Evolutionary conservation across 2,329 filamentous ascomycete species (phyloP).

Genomic region (Phialophora verrucosa): DNA sequence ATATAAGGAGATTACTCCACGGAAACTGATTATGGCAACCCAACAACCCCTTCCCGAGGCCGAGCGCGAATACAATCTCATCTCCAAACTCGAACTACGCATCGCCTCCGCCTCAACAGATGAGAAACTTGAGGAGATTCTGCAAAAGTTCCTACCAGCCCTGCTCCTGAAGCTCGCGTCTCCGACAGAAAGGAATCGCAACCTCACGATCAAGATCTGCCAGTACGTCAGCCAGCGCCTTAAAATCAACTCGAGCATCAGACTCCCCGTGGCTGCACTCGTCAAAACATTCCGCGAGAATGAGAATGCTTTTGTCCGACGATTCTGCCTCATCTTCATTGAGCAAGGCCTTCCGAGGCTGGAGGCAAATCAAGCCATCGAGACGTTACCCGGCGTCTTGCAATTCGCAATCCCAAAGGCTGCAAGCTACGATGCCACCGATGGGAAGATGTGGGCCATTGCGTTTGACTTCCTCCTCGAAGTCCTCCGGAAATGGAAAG

Average conservation of each 20-base stretch:
- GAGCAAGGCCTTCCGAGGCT: constrained; percentile 77
- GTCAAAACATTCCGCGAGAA: constrained; percentile 88
- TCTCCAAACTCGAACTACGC: constrained; percentile 83
- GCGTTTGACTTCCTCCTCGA: constrained; percentile 85
- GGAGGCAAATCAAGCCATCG: constrained; percentile 66
- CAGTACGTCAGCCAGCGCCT: constrained; percentile 73
- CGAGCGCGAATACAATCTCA: constrained; percentile 77
- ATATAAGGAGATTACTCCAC: neutral
- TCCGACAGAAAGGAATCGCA: constrained; percentile 77
- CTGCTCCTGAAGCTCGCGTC: constrained; percentile 86
- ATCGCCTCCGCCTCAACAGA: constrained; percentile 85
- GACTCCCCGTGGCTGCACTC: constrained; percentile 82
- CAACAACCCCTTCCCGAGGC: constrained; percentile 47
- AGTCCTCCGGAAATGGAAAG: constrained; percentile 67
- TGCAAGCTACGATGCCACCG: constrained; percentile 38
- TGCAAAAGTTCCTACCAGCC: constrained; percentile 79
- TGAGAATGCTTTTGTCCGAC: constrained; percentile 74
- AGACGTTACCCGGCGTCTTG: constrained; percentile 73
- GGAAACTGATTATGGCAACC: constrained; percentile 9
- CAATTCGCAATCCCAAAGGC: constrained; percentile 60
- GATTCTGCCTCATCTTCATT: constrained; percentile 87
- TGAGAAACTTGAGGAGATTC: constrained; percentile 75
- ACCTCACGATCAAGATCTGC: constrained; percentile 75
- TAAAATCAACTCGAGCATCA: constrained; percentile 65
- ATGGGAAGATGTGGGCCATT: constrained; percentile 64